Base-by-base conservation (phyloP, 2,329 filamentous ascomycete genomes). In the Aspergillus sp. region DNA sequence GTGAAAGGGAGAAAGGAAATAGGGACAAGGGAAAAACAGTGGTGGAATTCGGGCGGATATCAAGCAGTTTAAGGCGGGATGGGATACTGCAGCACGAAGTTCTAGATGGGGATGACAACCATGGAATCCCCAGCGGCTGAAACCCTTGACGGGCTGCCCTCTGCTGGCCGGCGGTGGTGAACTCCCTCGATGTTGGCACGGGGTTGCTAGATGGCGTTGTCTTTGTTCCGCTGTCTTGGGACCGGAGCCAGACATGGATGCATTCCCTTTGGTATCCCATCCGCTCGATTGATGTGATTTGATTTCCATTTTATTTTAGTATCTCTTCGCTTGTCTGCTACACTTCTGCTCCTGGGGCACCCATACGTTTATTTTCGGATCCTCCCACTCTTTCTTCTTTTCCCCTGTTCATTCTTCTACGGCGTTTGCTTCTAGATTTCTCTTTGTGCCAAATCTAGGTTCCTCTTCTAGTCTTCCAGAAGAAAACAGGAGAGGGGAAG, bases 191-290 rank as follows among this genome's bases (percentile, higher is more conserved):
- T 47, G 52, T 54, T 54, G 52, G 52, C 52, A 54, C 39, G 52
- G 52, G 52, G 52, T 44, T 54, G 39, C 52, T 54, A 25, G 56
- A 57, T 55, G 58, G 63, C 54, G 52, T 38, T 32, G 62, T 62
- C 64, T 67, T 67, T 66, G 64, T 66, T 62, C 63, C 60, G 62
- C 10, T 54, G 7, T 51, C 32, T 65, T 66, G 67, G 66, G 56
- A 64, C 61, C 49, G 25, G 23, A 19, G 39, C 13, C 38, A 47
- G 39, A 54, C 52, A 54, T 54, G 52, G 52, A 44, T 62, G 59
- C 53, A 38, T 38, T 39, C 39, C 53, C 57, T 57, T 41, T 57
- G 54, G 47, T 2, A 57, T 49, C 21, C n/a, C 50, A n/a, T 30
- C 13, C 25, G 23, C 23, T 27, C 39, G 15, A 39, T 54, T 39